Percentiles rank a stretch among this genome's conserved stretches.
Conservation (phyloP, 164 flowering plant genomes). For the Umbellularia californica region DNA sequence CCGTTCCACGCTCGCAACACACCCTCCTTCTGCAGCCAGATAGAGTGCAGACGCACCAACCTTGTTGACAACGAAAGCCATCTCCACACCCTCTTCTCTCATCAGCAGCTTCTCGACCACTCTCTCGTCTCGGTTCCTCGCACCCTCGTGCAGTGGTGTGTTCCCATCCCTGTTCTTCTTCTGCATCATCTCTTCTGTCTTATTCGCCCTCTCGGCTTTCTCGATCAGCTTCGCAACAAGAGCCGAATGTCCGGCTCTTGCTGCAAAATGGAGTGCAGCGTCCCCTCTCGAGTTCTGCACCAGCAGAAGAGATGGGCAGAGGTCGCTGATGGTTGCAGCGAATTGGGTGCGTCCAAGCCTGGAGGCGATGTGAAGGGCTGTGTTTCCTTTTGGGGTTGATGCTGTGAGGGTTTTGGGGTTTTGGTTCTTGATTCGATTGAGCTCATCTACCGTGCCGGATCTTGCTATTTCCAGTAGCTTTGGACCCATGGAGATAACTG, state of each 20-base stretch:
- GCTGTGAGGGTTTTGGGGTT: too few relatives aligned
- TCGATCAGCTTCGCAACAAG: not conserved
- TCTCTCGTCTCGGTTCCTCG: too few relatives aligned
- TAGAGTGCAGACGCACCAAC: not conserved
- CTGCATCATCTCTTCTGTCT: not conserved
- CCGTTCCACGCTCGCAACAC: not conserved
- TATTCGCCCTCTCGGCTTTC: not conserved
- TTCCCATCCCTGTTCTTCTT: not conserved
- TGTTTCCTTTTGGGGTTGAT: not conserved
- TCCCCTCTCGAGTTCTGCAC: not conserved
- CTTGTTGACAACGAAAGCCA: not conserved
- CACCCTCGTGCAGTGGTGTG: not conserved
- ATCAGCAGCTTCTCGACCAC: not conserved
- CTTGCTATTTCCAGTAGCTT: too few relatives aligned
- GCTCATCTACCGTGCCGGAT: too few relatives aligned
- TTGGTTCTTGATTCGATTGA: too few relatives aligned
- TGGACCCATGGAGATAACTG: too few relatives aligned
- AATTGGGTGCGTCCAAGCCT: not conserved
- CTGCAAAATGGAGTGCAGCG: not conserved
- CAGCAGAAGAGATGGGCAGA: not conserved
- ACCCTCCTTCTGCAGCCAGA: slow-evolving; percentile 1
- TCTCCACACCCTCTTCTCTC: not conserved
- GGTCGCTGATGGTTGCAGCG: too few relatives aligned
- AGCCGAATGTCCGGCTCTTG: not conserved
- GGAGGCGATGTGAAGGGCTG: not conserved